Percentiles rank a stretch among this genome's conserved stretches.
phyloP scores from a whole-genome alignment of 306 rosid species.

The Parietaria judaica region DNA sequence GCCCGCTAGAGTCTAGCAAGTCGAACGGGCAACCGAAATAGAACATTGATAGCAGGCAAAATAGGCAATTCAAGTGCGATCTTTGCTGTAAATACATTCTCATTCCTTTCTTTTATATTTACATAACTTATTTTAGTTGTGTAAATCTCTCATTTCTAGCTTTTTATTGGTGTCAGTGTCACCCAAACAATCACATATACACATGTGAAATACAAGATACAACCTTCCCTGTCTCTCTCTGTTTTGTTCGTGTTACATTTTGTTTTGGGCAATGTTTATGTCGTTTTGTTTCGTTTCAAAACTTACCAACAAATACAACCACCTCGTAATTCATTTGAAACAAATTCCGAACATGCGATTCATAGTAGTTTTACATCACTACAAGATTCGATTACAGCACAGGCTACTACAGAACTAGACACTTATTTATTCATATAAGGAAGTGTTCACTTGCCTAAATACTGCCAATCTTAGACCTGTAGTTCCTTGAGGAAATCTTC shows the following conservation, averaged over 20 bases:
- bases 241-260: too few relatives aligned
- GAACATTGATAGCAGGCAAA: neutral
- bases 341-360: neutral
- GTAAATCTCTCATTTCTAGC: conserved; percentile 24
- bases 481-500: conserved; percentile 76
- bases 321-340: neutral
- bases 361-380: neutral
- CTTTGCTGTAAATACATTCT: conserved; percentile 24
- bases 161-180: neutral
- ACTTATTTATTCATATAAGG: conserved; percentile 25
- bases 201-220: neutral
- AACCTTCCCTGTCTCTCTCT: too few relatives aligned
- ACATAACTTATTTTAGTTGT: conserved; percentile 4
- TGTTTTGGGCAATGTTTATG: too few relatives aligned
- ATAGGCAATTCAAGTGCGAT: conserved; percentile 4
- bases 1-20: conserved; percentile 13
- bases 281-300: too few relatives aligned
- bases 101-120: conserved; percentile 7
- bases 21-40: neutral
- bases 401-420: conserved; percentile 5
- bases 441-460: neutral
- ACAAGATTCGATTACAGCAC: neutral
- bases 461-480: conserved; percentile 25
- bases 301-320: too few relatives aligned
- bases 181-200: too few relatives aligned